phyloP scores from a whole-genome alignment of 2,329 filamentous ascomycete genomes.

The Microdochium bolleyi region DNA sequence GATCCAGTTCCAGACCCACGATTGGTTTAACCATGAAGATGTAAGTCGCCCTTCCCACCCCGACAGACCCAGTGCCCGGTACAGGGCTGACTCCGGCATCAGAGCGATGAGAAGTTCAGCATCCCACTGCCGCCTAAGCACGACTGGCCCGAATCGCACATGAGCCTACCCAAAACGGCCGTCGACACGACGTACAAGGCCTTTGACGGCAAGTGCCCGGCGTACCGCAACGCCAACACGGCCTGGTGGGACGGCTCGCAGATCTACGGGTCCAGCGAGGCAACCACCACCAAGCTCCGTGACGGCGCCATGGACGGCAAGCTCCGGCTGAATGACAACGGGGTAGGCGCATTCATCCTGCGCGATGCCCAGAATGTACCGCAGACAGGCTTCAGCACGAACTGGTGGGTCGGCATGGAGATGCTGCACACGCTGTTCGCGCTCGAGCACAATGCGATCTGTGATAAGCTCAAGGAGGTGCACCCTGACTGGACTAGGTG shows the following conservation, averaged over 20 bases:
- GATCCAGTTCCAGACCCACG: conserved; percentile 40
- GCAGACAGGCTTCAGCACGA: conserved; percentile 30
- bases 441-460: conserved; percentile 36
- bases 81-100: too few species aligned
- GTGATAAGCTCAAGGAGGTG: conserved; percentile 22
- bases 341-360: too few species aligned
- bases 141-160: too few species aligned
- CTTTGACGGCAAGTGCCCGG: conserved; percentile 26
- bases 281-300: conserved; percentile 19
- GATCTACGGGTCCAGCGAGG: conserved; percentile 34
- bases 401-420: conserved; percentile 39
- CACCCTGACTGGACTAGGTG: conserved; percentile 26
- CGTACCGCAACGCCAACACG: conserved; percentile 32
- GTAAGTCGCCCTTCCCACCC: conserved; percentile 4
- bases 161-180: too few species aligned
- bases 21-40: conserved; percentile 26
- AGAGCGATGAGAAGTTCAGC: too few species aligned
- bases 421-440: conserved; percentile 36
- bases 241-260: conserved; percentile 38
- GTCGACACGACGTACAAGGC: conserved; percentile 20
- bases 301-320: conserved; percentile 20
- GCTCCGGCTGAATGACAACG: too few species aligned
- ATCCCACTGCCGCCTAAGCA: too few species aligned
- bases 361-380: conserved; percentile 21
- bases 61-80: conserved; percentile 17